Conservation (phyloP, 2,329 filamentous ascomycete species). For the Colletotrichum magnum region DNA sequence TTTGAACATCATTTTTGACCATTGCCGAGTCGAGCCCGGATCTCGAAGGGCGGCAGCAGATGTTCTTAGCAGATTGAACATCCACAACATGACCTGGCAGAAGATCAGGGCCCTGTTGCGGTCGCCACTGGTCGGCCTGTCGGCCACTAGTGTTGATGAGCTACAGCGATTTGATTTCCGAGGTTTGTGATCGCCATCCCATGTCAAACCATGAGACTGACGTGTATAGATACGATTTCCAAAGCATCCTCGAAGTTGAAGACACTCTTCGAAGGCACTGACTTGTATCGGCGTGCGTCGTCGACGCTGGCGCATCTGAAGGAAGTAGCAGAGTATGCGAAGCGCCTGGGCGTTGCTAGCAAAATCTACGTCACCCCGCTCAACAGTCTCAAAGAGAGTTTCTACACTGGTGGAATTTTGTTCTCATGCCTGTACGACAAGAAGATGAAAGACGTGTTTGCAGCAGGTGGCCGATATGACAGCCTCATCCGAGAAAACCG, state of each 20-base stretch:
- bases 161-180: slow-evolving; percentile 92
- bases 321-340: slow-evolving; percentile 82
- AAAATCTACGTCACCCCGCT: slow-evolving; percentile 90
- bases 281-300: slow-evolving; percentile 81
- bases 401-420: slow-evolving; percentile 87
- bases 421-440: slow-evolving; percentile 93
- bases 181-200: slow-evolving; percentile 60
- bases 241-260: slow-evolving; percentile 73
- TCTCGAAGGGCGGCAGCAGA: slow-evolving; percentile 84
- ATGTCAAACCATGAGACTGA: neutral
- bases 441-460: slow-evolving; percentile 88
- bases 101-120: slow-evolving; percentile 87
- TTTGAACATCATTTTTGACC: slow-evolving; percentile 89
- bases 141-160: slow-evolving; percentile 91
- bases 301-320: slow-evolving; percentile 85
- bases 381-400: slow-evolving; percentile 90
- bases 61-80: slow-evolving; percentile 87
- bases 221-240: slow-evolving; percentile 63
- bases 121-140: slow-evolving; percentile 84
- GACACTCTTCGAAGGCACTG: slow-evolving; percentile 72
- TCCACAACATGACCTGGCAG: slow-evolving; percentile 84
- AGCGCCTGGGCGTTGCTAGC: slow-evolving; percentile 79
- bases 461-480: slow-evolving; percentile 94
- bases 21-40: slow-evolving; percentile 81
- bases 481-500: slow-evolving; percentile 87